Percentiles rank a stretch among this genome's conserved stretches.
phyloP scores from a whole-genome alignment of 177 flowering plant genomes.

The Vitis hybrid region DNA sequence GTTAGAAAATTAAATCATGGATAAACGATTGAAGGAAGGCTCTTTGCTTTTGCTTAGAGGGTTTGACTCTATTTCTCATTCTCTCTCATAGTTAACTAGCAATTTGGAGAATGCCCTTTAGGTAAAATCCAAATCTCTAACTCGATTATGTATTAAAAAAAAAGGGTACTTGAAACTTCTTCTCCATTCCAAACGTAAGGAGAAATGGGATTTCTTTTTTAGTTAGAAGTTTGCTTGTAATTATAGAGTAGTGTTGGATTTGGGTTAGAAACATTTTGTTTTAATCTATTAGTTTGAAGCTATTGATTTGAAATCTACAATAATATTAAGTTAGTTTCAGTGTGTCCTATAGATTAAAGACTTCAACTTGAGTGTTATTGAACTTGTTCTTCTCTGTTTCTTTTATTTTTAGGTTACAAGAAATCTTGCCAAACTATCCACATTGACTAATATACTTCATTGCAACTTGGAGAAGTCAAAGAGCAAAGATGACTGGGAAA shows the following conservation, averaged over 20 bases:
- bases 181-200: not conserved
- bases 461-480: constrained; percentile 26
- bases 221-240: no score
- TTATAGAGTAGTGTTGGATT: no score
- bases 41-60: constrained; percentile 80
- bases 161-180: not conserved
- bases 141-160: no score
- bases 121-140: constrained; percentile 27
- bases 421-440: constrained; percentile 63
- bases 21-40: constrained; percentile 57
- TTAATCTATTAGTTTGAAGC: no score
- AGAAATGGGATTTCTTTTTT: not conserved
- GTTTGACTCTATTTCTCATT: constrained; percentile 71
- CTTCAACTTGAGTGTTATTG: no score
- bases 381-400: not conserved
- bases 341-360: no score
- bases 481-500: constrained; percentile 17
- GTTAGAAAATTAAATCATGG: constrained; percentile 24
- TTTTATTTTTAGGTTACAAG: constrained; percentile 61
- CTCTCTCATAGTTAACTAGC: constrained; percentile 65
- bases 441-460: constrained; percentile 56
- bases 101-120: constrained; percentile 72
- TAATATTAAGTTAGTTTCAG: no score
- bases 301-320: no score
- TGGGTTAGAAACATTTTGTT: no score